phyloP scores from a whole-genome alignment of 163 green algal genomes.

The Prototheca cutis region DNA sequence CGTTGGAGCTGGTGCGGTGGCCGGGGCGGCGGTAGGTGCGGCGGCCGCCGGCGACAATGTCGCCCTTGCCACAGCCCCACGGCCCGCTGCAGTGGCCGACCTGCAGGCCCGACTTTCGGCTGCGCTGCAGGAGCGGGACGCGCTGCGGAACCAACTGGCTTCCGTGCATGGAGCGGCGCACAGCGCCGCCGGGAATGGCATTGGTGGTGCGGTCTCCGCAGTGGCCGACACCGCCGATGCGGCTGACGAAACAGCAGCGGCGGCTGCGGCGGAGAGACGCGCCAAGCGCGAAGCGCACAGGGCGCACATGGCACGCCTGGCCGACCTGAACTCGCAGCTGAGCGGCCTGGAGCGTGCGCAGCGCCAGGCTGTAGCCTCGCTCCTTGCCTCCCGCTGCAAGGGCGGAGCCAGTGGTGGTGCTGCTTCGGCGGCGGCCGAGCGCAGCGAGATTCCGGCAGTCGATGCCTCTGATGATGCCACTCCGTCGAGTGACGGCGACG shows the following conservation, averaged over 20 bases:
- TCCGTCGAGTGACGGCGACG: too few relatives aligned
- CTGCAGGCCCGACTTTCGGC: conserved; percentile 2
- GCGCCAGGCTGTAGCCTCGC: not conserved
- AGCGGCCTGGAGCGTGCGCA: not conserved
- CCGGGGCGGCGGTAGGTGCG: not conserved
- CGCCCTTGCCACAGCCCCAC: not conserved
- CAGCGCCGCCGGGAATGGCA: too few relatives aligned
- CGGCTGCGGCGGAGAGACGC: not conserved
- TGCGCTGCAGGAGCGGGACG: not conserved
- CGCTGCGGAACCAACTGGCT: conserved; percentile 5
- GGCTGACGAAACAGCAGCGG: too few relatives aligned
- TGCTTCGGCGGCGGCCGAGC: too few relatives aligned
- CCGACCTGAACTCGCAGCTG: not conserved
- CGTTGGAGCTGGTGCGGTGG: not conserved
- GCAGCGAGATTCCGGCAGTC: too few relatives aligned
- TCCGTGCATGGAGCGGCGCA: too few relatives aligned
- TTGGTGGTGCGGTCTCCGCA: too few relatives aligned
- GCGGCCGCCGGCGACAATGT: not conserved
- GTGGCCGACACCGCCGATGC: too few relatives aligned
- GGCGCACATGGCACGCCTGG: not conserved
- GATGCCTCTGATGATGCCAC: too few relatives aligned
- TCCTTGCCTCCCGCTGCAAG: not conserved
- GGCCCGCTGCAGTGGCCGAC: not conserved
- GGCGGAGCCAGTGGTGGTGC: too few relatives aligned
- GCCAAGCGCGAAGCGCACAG: not conserved